A percentile compares a stretch with the other conserved stretches of the same genome.
Evolutionary conservation across 164 flowering plant genomes (phyloP).

Genomic region (Magnolia sinica): DNA sequence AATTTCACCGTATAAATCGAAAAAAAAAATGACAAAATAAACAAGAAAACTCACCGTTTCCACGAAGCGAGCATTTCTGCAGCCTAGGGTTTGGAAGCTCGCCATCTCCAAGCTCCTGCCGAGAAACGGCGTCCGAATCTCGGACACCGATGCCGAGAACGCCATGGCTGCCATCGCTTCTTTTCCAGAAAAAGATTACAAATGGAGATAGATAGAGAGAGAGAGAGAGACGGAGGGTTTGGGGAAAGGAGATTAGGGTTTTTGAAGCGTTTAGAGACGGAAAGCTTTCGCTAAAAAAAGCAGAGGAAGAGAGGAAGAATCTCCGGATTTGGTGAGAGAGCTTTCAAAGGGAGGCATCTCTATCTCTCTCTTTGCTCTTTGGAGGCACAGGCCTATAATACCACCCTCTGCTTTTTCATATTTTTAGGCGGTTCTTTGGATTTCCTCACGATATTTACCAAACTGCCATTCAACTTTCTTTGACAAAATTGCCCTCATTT

Average conservation of each 20-base stretch:
- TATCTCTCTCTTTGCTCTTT: neutral
- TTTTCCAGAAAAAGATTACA: neutral
- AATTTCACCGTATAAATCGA: neutral
- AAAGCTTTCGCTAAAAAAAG: neutral
- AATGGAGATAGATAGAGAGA: neutral
- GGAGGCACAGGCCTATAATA: neutral
- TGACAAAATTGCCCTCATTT: too few species aligned
- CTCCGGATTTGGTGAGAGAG: neutral
- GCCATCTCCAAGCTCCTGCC: neutral
- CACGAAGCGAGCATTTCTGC: neutral
- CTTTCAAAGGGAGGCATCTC: neutral
- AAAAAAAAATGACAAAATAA: neutral
- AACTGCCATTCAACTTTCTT: neutral
- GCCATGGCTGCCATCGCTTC: slow-evolving; percentile 5
- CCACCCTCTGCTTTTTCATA: neutral
- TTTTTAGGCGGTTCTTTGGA: neutral
- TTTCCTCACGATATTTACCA: neutral
- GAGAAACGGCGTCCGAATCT: neutral
- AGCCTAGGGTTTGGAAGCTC: neutral
- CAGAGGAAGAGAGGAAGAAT: neutral
- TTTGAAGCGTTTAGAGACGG: neutral
- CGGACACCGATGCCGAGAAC: neutral
- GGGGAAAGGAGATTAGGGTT: too few species aligned
- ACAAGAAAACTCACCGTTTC: neutral
- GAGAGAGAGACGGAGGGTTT: neutral